A percentile compares a stretch with the other conserved stretches of the same genome.
Conservation (phyloP, 768 basidiomycete genomes). For the Mycena albidolilacea region DNA sequence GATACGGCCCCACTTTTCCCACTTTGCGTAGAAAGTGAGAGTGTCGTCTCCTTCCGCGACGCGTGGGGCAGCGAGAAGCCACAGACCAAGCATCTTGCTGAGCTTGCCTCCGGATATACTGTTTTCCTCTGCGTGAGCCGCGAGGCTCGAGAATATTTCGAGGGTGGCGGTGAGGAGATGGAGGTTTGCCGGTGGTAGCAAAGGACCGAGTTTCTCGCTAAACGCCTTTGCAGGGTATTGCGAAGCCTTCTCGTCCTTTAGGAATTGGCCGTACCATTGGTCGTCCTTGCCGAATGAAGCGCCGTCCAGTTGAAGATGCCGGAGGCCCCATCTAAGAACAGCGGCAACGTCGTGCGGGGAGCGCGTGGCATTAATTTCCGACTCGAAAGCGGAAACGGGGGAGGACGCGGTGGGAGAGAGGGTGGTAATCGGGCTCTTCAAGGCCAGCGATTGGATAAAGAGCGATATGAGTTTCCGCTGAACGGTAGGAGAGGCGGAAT, state of each 20-base stretch:
- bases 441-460: constrained; percentile 76
- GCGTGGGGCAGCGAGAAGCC: constrained; percentile 71
- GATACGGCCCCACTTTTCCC: constrained; percentile 81
- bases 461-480: constrained; percentile 80
- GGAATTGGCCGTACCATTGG: constrained; percentile 79
- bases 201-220: constrained; percentile 72
- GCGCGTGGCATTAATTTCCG: constrained; percentile 74
- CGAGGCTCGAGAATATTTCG: constrained; percentile 77
- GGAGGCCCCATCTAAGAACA: constrained; percentile 85
- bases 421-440: constrained; percentile 60
- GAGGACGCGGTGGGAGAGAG: constrained; percentile 67
- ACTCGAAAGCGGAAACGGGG: constrained; percentile 68
- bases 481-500: constrained; percentile 78
- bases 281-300: constrained; percentile 73
- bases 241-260: constrained; percentile 68
- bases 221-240: constrained; percentile 78
- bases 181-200: constrained; percentile 69
- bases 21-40: constrained; percentile 76
- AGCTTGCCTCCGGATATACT: constrained; percentile 85
- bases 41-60: constrained; percentile 70
- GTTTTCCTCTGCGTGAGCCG: constrained; percentile 80
- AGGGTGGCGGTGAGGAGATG: constrained; percentile 72
- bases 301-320: constrained; percentile 77
- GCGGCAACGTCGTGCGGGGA: constrained; percentile 86
- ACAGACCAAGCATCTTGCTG: constrained; percentile 79